Conservation (phyloP, 2,329 filamentous ascomycete species). For the Emergomyces pasteurianus region DNA sequence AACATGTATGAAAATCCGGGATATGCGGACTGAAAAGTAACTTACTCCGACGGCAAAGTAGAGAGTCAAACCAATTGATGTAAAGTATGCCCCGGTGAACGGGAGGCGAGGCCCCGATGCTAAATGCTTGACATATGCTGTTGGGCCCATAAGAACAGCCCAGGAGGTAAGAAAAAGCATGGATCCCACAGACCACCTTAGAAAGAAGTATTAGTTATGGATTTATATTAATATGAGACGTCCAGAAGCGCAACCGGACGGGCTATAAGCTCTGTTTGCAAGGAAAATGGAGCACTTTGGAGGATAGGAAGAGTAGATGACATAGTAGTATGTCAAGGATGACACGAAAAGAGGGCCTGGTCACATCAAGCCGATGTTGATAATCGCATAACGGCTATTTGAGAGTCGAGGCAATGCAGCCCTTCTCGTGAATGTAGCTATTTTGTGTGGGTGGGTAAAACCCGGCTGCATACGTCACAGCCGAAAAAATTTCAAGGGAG, state of each 20-base stretch:
- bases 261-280: not conserved
- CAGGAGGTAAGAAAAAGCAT: conserved; percentile 83
- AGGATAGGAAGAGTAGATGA: not conserved
- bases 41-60: conserved; percentile 88
- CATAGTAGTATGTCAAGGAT: not conserved
- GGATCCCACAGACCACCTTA: conserved; percentile 90
- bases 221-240: not conserved
- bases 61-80: conserved; percentile 76
- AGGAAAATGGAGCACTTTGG: not conserved
- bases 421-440: not conserved
- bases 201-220: conserved; percentile 12
- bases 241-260: not conserved
- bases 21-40: conserved; percentile 19
- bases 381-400: not conserved
- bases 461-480: not conserved
- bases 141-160: conserved; percentile 85
- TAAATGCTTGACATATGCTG: conserved; percentile 72
- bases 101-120: conserved; percentile 73
- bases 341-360: not conserved
- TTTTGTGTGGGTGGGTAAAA: not conserved
- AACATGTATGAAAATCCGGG: conserved; percentile 4
- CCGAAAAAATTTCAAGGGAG: conserved; percentile 12
- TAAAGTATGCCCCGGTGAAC: conserved; percentile 91
- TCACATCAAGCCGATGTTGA: not conserved
- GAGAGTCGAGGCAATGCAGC: not conserved